Conservation (phyloP, 495 filamentous ascomycete species). For the Aspergillus affinis region DNA sequence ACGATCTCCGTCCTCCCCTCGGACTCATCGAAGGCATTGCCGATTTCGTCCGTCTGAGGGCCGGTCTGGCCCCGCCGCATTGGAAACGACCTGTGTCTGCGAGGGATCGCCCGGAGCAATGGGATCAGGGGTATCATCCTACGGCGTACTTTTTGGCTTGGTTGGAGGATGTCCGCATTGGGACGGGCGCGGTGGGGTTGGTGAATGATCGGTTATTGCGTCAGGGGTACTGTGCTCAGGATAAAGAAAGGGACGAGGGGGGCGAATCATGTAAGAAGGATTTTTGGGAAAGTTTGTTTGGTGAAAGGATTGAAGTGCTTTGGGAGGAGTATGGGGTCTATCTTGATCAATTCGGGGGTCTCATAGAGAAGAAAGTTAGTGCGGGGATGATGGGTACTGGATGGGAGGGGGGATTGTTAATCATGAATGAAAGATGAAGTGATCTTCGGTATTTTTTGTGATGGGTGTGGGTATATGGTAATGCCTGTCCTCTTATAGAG, state of each 20-base stretch:
- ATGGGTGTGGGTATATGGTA: no score
- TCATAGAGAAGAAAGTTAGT: not conserved
- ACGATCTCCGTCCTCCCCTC: constrained; percentile 52
- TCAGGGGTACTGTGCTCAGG: constrained; percentile 40
- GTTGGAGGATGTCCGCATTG: constrained; percentile 67
- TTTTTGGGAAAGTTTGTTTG: constrained; percentile 75
- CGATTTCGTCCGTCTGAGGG: constrained; percentile 84
- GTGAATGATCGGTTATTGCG: constrained; percentile 70
- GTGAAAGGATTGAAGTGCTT: constrained; percentile 60
- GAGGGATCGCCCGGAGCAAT: constrained; percentile 49
- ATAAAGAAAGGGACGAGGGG: constrained; percentile 20
- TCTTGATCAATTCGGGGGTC: constrained; percentile 26
- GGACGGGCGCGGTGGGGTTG: constrained; percentile 65
- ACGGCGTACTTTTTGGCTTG: constrained; percentile 88
- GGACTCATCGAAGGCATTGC: constrained; percentile 92
- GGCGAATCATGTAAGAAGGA: constrained; percentile 32
- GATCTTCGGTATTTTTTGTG: no score
- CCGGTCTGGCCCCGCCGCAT: constrained; percentile 74
- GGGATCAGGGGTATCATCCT: constrained; percentile 91
- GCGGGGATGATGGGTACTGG: constrained; percentile 15
- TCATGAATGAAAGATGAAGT: constrained; percentile 5
- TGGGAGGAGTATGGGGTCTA: constrained; percentile 69
- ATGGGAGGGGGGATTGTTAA: constrained; percentile 36
- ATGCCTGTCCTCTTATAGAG: no score
- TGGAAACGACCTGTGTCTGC: constrained; percentile 65